Conservation (phyloP, 257 asterid species). For the Ocimum tenuiflorum region DNA sequence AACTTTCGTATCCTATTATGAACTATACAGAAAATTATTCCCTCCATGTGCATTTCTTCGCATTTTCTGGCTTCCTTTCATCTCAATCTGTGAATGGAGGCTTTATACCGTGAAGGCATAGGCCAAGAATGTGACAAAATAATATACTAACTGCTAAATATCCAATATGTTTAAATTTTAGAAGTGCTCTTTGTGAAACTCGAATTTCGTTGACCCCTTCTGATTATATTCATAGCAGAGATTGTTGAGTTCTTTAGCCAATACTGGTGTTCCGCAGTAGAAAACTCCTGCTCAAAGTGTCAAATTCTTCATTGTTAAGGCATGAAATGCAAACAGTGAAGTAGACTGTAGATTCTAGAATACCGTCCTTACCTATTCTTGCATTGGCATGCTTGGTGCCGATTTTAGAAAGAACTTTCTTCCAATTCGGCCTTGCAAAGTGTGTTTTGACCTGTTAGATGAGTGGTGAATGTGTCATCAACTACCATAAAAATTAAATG, state of each 20-base stretch:
- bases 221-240: conserved; percentile 81
- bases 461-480: background rate
- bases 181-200: conserved; percentile 91
- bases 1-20: conserved; percentile 12
- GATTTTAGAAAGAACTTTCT: conserved; percentile 67
- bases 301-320: background rate
- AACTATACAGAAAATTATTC: conserved; percentile 32
- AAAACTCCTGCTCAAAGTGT: conserved; percentile 61
- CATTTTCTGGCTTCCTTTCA: conserved; percentile 5
- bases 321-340: background rate
- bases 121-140: conserved; percentile 23
- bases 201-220: conserved; percentile 85
- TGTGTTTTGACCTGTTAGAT: conserved; percentile 74
- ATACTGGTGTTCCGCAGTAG: conserved; percentile 81
- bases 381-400: conserved; percentile 91
- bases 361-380: conserved; percentile 54
- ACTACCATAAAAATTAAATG: background rate
- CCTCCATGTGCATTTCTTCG: background rate
- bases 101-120: background rate
- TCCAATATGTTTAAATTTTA: conserved; percentile 20
- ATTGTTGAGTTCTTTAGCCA: conserved; percentile 79
- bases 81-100: background rate
- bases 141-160: background rate
- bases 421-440: conserved; percentile 97
- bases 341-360: background rate